phyloP scores from a whole-genome alignment of 768 basidiomycete genomes.

The Kwoniella sp. region DNA sequence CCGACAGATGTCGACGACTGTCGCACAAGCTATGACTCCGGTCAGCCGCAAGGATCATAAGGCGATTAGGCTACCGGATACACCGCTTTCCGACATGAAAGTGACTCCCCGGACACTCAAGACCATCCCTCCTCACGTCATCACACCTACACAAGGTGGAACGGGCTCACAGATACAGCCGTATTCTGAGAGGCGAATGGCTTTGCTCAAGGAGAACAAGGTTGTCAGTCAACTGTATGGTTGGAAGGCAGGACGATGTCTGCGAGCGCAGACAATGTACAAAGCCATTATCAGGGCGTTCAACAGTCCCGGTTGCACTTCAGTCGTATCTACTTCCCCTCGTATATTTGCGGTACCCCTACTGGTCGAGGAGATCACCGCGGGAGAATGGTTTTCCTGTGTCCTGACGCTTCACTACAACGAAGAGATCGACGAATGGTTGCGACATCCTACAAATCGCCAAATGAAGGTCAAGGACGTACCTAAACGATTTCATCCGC shows the following conservation, averaged over 20 bases:
- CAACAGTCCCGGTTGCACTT: constrained; percentile 48
- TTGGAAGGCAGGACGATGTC: constrained; percentile 68
- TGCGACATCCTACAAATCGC: constrained; percentile 61
- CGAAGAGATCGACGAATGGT: constrained; percentile 63
- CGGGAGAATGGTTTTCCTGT: constrained; percentile 68
- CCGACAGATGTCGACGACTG: constrained; percentile 22
- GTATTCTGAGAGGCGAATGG: constrained; percentile 23
- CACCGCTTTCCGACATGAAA: constrained; percentile 10
- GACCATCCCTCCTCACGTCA: background rate
- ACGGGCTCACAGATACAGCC: background rate
- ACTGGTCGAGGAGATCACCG: constrained; percentile 67
- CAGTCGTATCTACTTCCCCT: constrained; percentile 62
- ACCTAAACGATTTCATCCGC: constrained; percentile 60
- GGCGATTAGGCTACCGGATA: constrained; percentile 58
- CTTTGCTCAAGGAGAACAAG: constrained; percentile 64
- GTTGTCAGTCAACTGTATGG: constrained; percentile 76
- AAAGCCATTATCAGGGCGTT: constrained; percentile 32
- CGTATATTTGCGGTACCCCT: constrained; percentile 66
- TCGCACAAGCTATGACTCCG: constrained; percentile 27
- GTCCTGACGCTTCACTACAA: constrained; percentile 64
- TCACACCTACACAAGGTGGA: constrained; percentile 1
- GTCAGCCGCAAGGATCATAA: constrained; percentile 57
- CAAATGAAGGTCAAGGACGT: constrained; percentile 63
- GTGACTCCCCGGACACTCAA: background rate
- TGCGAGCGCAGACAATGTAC: constrained; percentile 61